Conservation (phyloP, 83 land plant species). For the Picea abies region DNA sequence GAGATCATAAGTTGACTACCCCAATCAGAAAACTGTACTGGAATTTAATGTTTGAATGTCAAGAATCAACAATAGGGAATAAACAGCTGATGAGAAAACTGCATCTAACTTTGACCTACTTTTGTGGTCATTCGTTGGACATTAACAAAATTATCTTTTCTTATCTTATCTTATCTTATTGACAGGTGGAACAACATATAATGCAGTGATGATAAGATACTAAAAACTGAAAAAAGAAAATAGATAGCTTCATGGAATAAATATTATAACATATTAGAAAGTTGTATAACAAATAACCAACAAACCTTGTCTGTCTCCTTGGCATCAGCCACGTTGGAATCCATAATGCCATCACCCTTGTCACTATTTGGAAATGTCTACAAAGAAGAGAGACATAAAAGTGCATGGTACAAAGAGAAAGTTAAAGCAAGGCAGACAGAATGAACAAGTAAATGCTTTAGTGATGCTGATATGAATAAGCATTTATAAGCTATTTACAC, state of each 20-base stretch:
- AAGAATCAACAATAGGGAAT: constrained; percentile 2
- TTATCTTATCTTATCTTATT: too few species aligned
- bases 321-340: not conserved
- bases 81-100: constrained; percentile 6
- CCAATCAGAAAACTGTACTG: not conserved
- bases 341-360: not conserved
- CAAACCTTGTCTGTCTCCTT: not conserved
- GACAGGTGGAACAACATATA: not conserved
- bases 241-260: not conserved
- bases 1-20: constrained; percentile 2
- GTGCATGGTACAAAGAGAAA: not conserved
- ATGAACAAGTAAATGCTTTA: not conserved
- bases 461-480: not conserved
- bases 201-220: not conserved
- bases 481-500: too few species aligned
- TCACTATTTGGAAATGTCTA: not conserved
- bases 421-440: not conserved
- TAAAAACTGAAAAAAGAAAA: not conserved
- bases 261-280: not conserved
- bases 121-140: too few species aligned
- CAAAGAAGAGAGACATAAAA: not conserved
- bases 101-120: not conserved
- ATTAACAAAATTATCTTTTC: too few species aligned
- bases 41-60: not conserved
- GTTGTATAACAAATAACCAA: not conserved